Evolutionary conservation across 2,329 filamentous ascomycete species (phyloP), one percentile per base, ranked within the genome.

Genomic region (Fusarium nurragi): DNA sequence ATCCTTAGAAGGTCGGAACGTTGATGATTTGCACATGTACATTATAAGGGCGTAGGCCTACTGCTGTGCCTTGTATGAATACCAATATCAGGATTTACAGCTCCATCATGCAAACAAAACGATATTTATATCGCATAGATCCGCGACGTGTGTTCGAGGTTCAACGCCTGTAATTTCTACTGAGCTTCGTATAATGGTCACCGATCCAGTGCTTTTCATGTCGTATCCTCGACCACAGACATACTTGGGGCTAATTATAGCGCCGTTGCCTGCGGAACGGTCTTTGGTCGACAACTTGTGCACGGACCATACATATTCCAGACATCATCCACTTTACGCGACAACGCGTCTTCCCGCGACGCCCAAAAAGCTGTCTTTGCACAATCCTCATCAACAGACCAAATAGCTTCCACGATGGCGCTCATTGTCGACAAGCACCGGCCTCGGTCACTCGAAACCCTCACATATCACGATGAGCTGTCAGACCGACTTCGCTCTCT

Each of bases 391-490:
- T 45, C 28, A 43, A 54, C 57, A 41, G 38, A 51, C 43, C 34
- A 49, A 59, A 47, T 59, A 63, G 45, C 62, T 63, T 58, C 18
- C 61, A 64, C 52, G 77, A 90, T 90, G 87, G 87, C 88, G 45
- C 84, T 91, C 64, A 89, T 90, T 67, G 88, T 91, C 59, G 88
- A 90, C 74, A 91, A 90, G 70, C 88, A 90, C 73, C 83, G 88
- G 23, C 92, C 92, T 6, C 86, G 90, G 64, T 91, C 89, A 28
- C 85, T 95, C 1, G 91, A 94, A 61, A 80, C 84, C 55, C 85
- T 97, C 60, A 92, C 91, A 70, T 99, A 98, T 74, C 95, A 99
- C 71, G 79, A 88, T 53, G 93, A 97, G 64, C 87, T 99, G 40
- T 97, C 95, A 12, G 90, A 93, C 23, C 88, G 94, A 58, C 85